Evolutionary conservation across 352 stramenopile species (phyloP).

Genomic region (Globisporangium takayamanum): DNA sequence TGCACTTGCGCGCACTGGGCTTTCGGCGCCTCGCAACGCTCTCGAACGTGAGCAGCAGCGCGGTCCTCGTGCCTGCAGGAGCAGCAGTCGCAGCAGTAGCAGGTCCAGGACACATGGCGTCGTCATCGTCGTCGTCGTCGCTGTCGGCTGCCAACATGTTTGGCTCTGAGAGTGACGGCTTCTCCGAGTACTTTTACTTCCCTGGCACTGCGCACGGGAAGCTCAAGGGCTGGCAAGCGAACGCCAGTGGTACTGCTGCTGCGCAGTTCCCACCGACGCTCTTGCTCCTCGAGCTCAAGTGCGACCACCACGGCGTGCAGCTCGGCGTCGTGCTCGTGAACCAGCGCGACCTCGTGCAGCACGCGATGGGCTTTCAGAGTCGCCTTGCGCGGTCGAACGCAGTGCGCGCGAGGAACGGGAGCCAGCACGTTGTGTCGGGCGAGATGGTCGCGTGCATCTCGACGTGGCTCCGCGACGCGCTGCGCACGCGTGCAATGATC

Average conservation of each 20-base stretch:
- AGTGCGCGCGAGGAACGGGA: conserved; percentile 11
- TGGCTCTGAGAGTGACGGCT: conserved; percentile 34
- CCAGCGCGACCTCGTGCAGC: conserved; percentile 53
- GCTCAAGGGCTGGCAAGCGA: conserved; percentile 20
- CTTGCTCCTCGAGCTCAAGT: conserved; percentile 66
- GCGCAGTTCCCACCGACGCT: conserved; percentile 19
- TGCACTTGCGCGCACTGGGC: conserved; percentile 53
- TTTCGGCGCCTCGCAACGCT: conserved; percentile 55
- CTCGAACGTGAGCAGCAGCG: conserved; percentile 13
- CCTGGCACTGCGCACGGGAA: conserved; percentile 22
- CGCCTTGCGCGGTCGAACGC: conserved; percentile 11
- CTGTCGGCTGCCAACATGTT: conserved; percentile 26
- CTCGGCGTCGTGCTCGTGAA: conserved; percentile 57
- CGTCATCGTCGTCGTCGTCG: conserved; percentile 12
- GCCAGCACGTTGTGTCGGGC: conserved; percentile 20
- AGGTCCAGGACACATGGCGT: background rate
- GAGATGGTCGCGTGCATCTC: conserved; percentile 40
- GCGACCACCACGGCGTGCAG: conserved; percentile 62
- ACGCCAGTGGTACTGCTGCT: conserved; percentile 12
- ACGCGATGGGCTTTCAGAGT: conserved; percentile 56
- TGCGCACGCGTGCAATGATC: conserved; percentile 57
- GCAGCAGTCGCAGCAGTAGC: background rate
- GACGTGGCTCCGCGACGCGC: conserved; percentile 36
- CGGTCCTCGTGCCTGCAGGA: background rate
- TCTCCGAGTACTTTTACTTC: conserved; percentile 69